Evolutionary conservation across 2,329 filamentous ascomycete genomes (phyloP).

Genomic region (Neofusicoccum laricinum): DNA sequence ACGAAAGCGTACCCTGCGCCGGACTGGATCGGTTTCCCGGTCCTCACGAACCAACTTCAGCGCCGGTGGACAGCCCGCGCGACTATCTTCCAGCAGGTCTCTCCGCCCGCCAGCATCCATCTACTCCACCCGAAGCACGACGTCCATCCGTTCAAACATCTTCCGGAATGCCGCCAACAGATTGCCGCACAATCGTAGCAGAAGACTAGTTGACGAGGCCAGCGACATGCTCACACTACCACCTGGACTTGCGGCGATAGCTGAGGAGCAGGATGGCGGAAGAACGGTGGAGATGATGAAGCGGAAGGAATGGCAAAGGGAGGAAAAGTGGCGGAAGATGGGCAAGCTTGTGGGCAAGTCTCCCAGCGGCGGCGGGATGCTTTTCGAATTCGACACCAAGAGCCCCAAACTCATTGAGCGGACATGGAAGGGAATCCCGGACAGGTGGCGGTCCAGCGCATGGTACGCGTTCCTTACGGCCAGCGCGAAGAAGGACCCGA

Average conservation of each 20-base stretch:
- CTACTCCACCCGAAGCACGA: constrained; percentile 38
- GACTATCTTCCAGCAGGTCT: constrained; percentile 44
- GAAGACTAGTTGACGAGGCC: constrained; percentile 57
- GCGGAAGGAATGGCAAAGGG: constrained; percentile 59
- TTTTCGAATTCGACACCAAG: constrained; percentile 75
- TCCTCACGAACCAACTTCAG: constrained; percentile 32
- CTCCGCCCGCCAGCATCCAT: constrained; percentile 40
- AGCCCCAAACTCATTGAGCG: constrained; percentile 79
- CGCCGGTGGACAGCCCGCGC: constrained; percentile 31
- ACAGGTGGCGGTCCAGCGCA: constrained; percentile 87
- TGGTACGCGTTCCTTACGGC: constrained; percentile 90
- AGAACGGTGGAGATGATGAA: constrained; percentile 49
- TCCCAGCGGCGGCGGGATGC: constrained; percentile 54
- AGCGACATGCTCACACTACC: constrained; percentile 64
- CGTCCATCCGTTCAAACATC: constrained; percentile 35
- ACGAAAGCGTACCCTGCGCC: constrained; percentile 51
- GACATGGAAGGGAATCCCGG: constrained; percentile 97
- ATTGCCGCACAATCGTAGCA: constrained; percentile 53
- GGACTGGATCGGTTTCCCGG: constrained; percentile 47
- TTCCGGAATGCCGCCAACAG: constrained; percentile 54
- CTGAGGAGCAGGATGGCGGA: constrained; percentile 46
- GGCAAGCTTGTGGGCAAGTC: constrained; percentile 39
- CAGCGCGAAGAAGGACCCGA: constrained; percentile 60
- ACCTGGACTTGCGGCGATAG: constrained; percentile 41
- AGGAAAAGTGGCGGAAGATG: constrained; percentile 69